Conservation (phyloP, 768 basidiomycete genomes). For the Agaricus blazei region DNA sequence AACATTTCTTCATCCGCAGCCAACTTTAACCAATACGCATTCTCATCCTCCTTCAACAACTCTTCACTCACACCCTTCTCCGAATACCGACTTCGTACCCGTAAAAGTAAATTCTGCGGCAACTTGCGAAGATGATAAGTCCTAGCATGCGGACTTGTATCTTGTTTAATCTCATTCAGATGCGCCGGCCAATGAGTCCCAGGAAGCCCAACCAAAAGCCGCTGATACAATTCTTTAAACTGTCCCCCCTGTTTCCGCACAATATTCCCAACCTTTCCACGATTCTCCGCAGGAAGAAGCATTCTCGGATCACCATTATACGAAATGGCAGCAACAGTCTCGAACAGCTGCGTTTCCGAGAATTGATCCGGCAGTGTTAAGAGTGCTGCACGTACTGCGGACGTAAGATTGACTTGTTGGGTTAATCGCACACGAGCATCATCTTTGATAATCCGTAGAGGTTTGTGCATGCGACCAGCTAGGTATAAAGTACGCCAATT, state of each 20-base stretch:
- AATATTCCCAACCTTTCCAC: slow-evolving; percentile 91
- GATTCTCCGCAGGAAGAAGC: slow-evolving; percentile 91
- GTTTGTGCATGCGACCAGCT: slow-evolving; percentile 96
- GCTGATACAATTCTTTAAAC: slow-evolving; percentile 85
- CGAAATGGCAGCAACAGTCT: slow-evolving; percentile 78
- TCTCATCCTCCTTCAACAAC: slow-evolving; percentile 58
- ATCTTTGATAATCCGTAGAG: slow-evolving; percentile 87
- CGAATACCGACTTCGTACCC: slow-evolving; percentile 50
- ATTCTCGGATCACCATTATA: slow-evolving; percentile 93
- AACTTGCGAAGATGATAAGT: slow-evolving; percentile 75
- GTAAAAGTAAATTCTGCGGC: slow-evolving; percentile 58
- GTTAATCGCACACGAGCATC: slow-evolving; percentile 89
- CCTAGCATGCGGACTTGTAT: slow-evolving; percentile 60
- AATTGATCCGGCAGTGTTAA: slow-evolving; percentile 82
- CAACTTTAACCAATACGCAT: slow-evolving; percentile 68
- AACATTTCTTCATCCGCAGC: slow-evolving; percentile 61
- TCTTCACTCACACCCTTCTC: slow-evolving; percentile 22
- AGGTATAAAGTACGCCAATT: slow-evolving; percentile 94
- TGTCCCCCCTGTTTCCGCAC: slow-evolving; percentile 76
- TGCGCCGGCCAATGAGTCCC: slow-evolving; percentile 70
- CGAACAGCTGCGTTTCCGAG: slow-evolving; percentile 77
- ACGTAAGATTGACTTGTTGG: slow-evolving; percentile 89
- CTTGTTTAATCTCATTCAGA: slow-evolving; percentile 62
- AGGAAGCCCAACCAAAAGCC: slow-evolving; percentile 70
- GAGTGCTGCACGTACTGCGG: slow-evolving; percentile 86